These are phyloP conservation scores for Leccinum fallax DNA, from an alignment of 1,284 basidiomycete genomes.

Conservation along the genomic window DNA sequence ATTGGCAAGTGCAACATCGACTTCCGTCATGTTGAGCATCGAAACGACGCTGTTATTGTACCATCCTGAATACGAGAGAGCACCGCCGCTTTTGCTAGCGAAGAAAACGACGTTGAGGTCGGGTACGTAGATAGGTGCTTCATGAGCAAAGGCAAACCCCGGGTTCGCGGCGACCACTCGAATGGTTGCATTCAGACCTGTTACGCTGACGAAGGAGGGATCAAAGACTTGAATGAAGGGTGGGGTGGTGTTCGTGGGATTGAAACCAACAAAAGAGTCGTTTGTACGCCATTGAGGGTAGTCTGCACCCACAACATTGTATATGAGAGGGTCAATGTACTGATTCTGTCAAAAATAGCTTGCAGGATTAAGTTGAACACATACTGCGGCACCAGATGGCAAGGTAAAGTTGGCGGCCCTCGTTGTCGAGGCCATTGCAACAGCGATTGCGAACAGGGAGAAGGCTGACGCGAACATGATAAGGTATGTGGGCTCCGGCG, in stretches of 20 bases:
- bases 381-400: slow-evolving; percentile 21
- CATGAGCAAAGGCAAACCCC: slow-evolving; percentile 71
- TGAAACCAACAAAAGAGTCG: slow-evolving; percentile 44
- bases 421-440: neutral
- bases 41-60: slow-evolving; percentile 49
- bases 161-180: slow-evolving; percentile 57
- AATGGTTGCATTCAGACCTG: slow-evolving; percentile 61
- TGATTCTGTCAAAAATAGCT: slow-evolving; percentile 45
- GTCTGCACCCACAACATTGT: slow-evolving; percentile 46
- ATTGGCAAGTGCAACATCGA: slow-evolving; percentile 42
- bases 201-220: slow-evolving; percentile 55
- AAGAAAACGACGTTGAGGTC: slow-evolving; percentile 63
- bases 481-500: neutral
- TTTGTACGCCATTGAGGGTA: slow-evolving; percentile 38
- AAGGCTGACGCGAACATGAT: neutral
- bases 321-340: slow-evolving; percentile 46
- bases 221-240: slow-evolving; percentile 77
- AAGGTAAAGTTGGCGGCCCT: neutral
- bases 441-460: neutral
- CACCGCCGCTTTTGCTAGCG: slow-evolving; percentile 47
- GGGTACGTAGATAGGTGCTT: slow-evolving; percentile 67
- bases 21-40: slow-evolving; percentile 49
- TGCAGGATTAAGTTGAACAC: neutral
- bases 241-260: slow-evolving; percentile 46
- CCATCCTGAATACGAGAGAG: slow-evolving; percentile 43